phyloP scores from a whole-genome alignment of 2,329 filamentous ascomycete genomes.

The Rutstroemia sp. region DNA sequence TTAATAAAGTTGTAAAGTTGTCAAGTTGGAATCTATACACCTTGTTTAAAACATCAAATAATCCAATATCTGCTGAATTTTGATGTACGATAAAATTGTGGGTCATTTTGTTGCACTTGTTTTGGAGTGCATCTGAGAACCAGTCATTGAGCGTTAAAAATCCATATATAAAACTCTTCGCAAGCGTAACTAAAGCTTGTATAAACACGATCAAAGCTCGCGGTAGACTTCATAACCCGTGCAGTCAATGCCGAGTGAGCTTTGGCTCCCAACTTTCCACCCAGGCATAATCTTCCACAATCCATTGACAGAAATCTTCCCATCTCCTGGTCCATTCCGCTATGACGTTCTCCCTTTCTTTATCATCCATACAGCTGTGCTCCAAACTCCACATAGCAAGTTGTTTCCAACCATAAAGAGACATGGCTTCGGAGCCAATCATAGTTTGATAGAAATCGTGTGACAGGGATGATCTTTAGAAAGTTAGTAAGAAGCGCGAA shows the following conservation, averaged over 20 bases:
- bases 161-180: no score
- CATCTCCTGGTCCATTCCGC: constrained; percentile 47
- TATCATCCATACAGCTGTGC: constrained; percentile 45
- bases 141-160: no score
- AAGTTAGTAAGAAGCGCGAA: not conserved
- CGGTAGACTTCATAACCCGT: not conserved
- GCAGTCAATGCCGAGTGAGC: not conserved
- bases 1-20: no score
- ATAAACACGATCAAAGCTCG: not conserved
- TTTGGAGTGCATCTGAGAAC: no score
- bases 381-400: constrained; percentile 55
- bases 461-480: constrained; percentile 55
- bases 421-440: constrained; percentile 60
- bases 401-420: constrained; percentile 64
- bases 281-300: constrained; percentile 36
- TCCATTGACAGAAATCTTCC: constrained; percentile 48
- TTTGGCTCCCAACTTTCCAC: constrained; percentile 16
- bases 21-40: no score
- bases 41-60: no score
- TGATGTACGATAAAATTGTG: no score
- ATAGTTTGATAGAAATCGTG: constrained; percentile 75
- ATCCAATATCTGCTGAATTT: no score
- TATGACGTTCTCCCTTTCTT: constrained; percentile 35
- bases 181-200: no score
- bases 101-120: no score